phyloP scores from a whole-genome alignment of 768 basidiomycete genomes.

The Tylopilus intermedius region DNA sequence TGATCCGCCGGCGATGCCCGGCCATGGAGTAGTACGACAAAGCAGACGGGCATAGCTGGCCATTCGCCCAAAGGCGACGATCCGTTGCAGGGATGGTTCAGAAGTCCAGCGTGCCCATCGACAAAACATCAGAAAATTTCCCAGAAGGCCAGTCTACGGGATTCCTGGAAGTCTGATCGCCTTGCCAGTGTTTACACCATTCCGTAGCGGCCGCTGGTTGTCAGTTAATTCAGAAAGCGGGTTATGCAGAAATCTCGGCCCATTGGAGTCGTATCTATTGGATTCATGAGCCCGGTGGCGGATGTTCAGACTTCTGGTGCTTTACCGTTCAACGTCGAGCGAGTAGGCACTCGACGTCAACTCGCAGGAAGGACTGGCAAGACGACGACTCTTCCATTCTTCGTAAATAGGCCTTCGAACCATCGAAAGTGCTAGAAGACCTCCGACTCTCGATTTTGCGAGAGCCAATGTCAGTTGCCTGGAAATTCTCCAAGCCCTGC shows the following conservation, averaged over 20 bases:
- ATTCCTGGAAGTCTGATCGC: conserved; percentile 16
- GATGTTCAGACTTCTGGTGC: conserved; percentile 7
- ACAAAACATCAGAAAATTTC: conserved; percentile 16
- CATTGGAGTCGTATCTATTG: background rate
- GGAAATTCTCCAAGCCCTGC: conserved; percentile 2
- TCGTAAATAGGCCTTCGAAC: conserved; percentile 19
- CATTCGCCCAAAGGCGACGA: conserved; percentile 4
- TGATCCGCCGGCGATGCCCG: background rate
- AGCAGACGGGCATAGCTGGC: background rate
- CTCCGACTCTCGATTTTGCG: conserved; percentile 16
- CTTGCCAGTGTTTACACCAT: conserved; percentile 3
- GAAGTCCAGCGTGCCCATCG: conserved; percentile 14
- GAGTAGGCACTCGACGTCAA: conserved; percentile 1
- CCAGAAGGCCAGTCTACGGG: conserved; percentile 9
- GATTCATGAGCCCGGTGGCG: conserved; percentile 18
- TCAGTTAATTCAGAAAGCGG: background rate
- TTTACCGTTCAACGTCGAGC: background rate
- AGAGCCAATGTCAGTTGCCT: conserved; percentile 10
- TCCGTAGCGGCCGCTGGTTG: background rate
- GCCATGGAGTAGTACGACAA: background rate
- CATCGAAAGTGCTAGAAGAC: conserved; percentile 6
- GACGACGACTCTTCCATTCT: conserved; percentile 18
- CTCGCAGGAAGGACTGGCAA: conserved; percentile 3
- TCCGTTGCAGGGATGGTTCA: conserved; percentile 18
- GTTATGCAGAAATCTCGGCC: background rate